Evolutionary conservation across 768 basidiomycete genomes (phyloP).

Genomic region (Termitomyces sp.): DNA sequence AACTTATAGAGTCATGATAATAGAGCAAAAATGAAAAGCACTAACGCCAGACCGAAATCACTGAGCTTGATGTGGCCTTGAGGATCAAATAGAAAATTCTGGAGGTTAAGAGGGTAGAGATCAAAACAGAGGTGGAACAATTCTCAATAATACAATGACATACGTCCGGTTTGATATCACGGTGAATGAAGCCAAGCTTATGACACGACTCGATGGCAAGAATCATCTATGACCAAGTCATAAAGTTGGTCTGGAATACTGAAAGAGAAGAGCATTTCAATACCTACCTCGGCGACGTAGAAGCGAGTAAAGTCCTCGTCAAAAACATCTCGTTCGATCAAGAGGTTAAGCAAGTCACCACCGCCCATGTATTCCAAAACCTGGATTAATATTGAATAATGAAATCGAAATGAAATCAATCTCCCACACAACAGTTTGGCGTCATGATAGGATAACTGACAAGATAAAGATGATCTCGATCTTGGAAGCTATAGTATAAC

Average conservation of each 20-base stretch:
- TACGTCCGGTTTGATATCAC: slow-evolving; percentile 96
- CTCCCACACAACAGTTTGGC: neutral
- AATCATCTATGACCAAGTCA: slow-evolving; percentile 64
- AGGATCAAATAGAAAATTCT: slow-evolving; percentile 96
- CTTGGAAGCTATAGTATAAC: slow-evolving; percentile 92
- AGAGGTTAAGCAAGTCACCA: slow-evolving; percentile 91
- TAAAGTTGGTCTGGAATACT: slow-evolving; percentile 16
- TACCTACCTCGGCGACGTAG: slow-evolving; percentile 85
- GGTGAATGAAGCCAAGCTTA: slow-evolving; percentile 93
- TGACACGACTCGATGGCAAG: slow-evolving; percentile 92
- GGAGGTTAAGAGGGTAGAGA: slow-evolving; percentile 9
- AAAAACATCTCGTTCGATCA: slow-evolving; percentile 90
- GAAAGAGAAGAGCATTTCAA: slow-evolving; percentile 6
- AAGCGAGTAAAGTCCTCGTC: slow-evolving; percentile 90
- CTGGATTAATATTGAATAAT: slow-evolving; percentile 44
- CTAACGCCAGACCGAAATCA: slow-evolving; percentile 94
- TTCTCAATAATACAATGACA: slow-evolving; percentile 23
- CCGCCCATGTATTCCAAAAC: slow-evolving; percentile 95
- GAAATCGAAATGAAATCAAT: slow-evolving; percentile 55
- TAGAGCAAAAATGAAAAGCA: slow-evolving; percentile 22
- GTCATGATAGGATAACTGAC: slow-evolving; percentile 51
- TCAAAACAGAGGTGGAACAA: slow-evolving; percentile 15
- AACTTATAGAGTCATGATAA: neutral
- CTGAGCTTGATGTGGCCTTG: slow-evolving; percentile 92
- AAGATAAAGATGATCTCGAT: slow-evolving; percentile 92